phyloP scores from a whole-genome alignment of 2,329 filamentous ascomycete species.

The Meredithiella fracta region DNA sequence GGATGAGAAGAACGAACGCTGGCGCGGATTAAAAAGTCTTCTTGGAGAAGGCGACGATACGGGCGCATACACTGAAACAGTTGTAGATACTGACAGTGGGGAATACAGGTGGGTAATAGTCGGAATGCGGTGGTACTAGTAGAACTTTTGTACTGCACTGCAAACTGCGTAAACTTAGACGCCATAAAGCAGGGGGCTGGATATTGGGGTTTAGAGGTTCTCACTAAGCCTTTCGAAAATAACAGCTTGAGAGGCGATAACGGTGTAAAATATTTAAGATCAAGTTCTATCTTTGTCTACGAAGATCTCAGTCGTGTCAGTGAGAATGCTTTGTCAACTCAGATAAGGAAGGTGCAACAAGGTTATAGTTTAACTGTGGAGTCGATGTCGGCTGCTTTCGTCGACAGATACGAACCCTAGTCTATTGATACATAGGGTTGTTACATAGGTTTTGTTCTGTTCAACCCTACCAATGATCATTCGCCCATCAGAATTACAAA shows the following conservation, averaged over 20 bases:
- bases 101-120: background rate
- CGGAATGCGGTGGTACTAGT: background rate
- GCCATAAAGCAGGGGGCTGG: background rate
- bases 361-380: background rate
- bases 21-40: background rate
- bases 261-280: background rate
- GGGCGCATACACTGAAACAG: background rate
- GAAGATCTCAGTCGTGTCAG: too few relatives aligned
- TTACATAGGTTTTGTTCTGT: too few relatives aligned
- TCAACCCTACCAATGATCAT: background rate
- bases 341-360: constrained; percentile 1
- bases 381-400: background rate
- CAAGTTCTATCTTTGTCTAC: too few relatives aligned
- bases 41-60: background rate
- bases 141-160: constrained; percentile 3
- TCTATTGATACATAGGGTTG: background rate
- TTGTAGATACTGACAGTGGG: background rate
- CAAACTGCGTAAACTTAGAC: background rate
- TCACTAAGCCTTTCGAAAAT: too few relatives aligned
- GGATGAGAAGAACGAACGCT: background rate
- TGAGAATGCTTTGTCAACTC: background rate
- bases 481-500: too few relatives aligned
- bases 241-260: background rate
- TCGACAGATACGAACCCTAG: background rate
- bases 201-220: background rate